These are phyloP conservation scores for Myrica gale DNA, from an alignment of 306 rosid genomes.

Conservation along the genomic window DNA sequence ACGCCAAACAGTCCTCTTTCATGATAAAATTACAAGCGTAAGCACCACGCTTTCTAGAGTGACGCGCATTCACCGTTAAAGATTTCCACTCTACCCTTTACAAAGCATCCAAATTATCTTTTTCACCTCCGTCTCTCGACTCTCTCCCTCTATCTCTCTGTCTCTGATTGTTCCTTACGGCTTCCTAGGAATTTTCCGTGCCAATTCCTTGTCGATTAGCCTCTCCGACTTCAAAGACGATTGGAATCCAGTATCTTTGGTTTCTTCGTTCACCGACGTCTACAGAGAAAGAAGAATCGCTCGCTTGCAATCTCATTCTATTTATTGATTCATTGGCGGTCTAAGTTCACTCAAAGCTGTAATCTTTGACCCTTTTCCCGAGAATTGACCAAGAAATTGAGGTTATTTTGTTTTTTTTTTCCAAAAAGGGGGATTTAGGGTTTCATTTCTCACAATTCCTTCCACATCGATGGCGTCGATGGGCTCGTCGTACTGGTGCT, in stretches of 20 bases:
- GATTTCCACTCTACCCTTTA: neutral
- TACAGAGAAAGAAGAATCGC: neutral
- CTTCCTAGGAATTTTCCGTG: neutral
- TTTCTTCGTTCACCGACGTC: neutral
- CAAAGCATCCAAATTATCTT: neutral
- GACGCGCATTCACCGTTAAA: conserved; percentile 26
- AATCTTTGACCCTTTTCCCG: neutral
- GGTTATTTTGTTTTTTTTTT: too few relatives aligned
- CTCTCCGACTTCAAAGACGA: neutral
- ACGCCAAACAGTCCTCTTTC: too few relatives aligned
- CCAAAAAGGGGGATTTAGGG: neutral
- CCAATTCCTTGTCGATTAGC: neutral
- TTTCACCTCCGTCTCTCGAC: conserved; percentile 1
- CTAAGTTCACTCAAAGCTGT: neutral
- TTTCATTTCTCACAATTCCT: conserved; percentile 12
- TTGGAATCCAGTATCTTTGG: neutral
- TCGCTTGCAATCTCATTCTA: too few relatives aligned
- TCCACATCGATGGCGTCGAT: conserved; percentile 39
- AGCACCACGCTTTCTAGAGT: conserved; percentile 22
- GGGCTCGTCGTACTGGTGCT: conserved; percentile 57
- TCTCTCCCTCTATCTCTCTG: neutral
- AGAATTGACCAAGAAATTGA: conserved; percentile 10
- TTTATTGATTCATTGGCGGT: neutral
- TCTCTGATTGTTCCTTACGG: conserved; percentile 1
- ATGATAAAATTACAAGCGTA: neutral